phyloP scores from a whole-genome alignment of 495 filamentous ascomycete species.

The Venustampulla echinocandica region DNA sequence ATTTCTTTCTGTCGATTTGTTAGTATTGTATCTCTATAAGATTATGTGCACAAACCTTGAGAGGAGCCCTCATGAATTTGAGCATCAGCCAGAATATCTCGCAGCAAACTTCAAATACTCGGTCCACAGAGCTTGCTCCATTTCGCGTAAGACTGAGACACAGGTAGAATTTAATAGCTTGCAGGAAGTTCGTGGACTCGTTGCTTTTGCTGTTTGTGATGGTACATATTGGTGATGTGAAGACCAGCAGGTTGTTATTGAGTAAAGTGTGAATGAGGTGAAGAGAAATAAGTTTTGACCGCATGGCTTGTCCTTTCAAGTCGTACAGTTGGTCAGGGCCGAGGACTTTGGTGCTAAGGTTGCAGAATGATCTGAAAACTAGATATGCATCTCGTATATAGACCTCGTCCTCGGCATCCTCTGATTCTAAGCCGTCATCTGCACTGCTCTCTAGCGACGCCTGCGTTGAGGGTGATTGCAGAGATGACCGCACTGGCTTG shows the following conservation, averaged over 20 bases:
- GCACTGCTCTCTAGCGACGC: slow-evolving; percentile 40
- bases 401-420: slow-evolving; percentile 93
- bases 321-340: slow-evolving; percentile 87
- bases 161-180: slow-evolving; percentile 92
- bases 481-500: slow-evolving; percentile 43
- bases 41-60: slow-evolving; percentile 57
- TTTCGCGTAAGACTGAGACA: slow-evolving; percentile 91
- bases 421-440: slow-evolving; percentile 41
- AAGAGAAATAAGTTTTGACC: slow-evolving; percentile 89
- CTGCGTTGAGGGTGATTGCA: slow-evolving; percentile 51
- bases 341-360: slow-evolving; percentile 85
- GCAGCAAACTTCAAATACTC: slow-evolving; percentile 89
- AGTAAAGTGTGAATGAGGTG: slow-evolving; percentile 90
- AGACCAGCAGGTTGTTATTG: slow-evolving; percentile 80
- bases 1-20: slow-evolving; percentile 67
- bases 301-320: slow-evolving; percentile 87
- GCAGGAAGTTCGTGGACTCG: slow-evolving; percentile 84
- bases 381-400: slow-evolving; percentile 95
- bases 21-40: neutral
- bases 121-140: slow-evolving; percentile 81
- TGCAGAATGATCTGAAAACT: slow-evolving; percentile 95
- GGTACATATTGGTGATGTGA: slow-evolving; percentile 80
- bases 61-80: slow-evolving; percentile 82
- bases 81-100: slow-evolving; percentile 98
- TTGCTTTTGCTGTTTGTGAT: slow-evolving; percentile 78